Conservation (phyloP, 2,329 filamentous ascomycete species). For the Claviceps sorghi region DNA sequence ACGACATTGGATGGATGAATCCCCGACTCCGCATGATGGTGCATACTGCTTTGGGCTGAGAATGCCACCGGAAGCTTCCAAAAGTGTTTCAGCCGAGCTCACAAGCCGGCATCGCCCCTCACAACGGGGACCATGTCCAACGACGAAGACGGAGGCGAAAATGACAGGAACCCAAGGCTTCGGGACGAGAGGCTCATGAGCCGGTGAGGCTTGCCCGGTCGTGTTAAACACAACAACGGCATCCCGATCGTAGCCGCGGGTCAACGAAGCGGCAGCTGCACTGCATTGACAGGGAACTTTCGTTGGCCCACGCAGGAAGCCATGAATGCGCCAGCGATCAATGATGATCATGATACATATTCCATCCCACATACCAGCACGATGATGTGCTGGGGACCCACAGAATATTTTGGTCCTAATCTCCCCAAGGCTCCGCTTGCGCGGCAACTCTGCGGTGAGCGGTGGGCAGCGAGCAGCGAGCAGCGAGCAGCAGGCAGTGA, state of each 20-base stretch:
- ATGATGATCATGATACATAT: neutral
- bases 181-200: neutral
- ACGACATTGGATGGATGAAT: neutral
- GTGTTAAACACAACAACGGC: neutral
- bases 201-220: neutral
- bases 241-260: neutral
- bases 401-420: slow-evolving; percentile 1
- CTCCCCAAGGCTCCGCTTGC: neutral
- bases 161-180: neutral
- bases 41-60: neutral
- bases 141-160: neutral
- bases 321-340: neutral
- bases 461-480: neutral
- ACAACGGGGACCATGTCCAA: neutral
- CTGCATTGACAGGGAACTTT: neutral
- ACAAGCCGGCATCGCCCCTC: neutral
- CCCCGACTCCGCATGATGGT: neutral
- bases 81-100: neutral
- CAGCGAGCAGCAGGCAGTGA: no score
- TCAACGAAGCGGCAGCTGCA: neutral
- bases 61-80: neutral
- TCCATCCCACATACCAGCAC: neutral
- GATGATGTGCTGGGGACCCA: neutral
- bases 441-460: neutral
- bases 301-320: neutral